Evolutionary conservation across 2,329 filamentous ascomycete species (phyloP).

Genomic region (Metarhizium anisopliae): DNA sequence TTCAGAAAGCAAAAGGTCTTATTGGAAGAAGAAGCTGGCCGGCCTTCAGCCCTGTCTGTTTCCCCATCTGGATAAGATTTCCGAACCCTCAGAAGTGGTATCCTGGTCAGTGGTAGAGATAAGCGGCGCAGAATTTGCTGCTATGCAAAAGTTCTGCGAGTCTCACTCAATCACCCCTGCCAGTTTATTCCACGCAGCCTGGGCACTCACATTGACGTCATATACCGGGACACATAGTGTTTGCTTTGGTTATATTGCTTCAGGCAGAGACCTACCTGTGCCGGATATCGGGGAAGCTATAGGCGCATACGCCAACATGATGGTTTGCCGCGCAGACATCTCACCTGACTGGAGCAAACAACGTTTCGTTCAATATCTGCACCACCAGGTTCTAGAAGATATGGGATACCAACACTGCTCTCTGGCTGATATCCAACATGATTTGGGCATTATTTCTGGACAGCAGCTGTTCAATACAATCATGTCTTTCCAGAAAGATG

Average conservation of each 20-base stretch:
- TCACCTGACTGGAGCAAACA: slow-evolving; percentile 10
- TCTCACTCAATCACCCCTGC: slow-evolving; percentile 35
- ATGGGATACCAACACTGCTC: slow-evolving; percentile 41
- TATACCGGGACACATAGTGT: slow-evolving; percentile 39
- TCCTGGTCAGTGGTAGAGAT: not conserved
- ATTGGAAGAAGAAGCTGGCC: slow-evolving; percentile 7
- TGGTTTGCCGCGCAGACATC: slow-evolving; percentile 38
- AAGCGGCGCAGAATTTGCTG: not conserved
- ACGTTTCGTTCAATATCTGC: slow-evolving; percentile 24
- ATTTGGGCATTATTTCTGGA: slow-evolving; percentile 13
- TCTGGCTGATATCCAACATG: slow-evolving; percentile 34
- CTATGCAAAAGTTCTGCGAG: slow-evolving; percentile 25
- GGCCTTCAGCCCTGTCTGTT: slow-evolving; percentile 8
- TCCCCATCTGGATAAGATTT: slow-evolving; percentile 1
- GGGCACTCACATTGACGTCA: slow-evolving; percentile 39
- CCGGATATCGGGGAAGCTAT: slow-evolving; percentile 37
- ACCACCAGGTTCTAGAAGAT: slow-evolving; percentile 34
- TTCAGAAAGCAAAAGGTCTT: slow-evolving; percentile 3
- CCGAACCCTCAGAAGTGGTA: not conserved
- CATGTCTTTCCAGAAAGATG: slow-evolving; percentile 20
- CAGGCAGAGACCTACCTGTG: slow-evolving; percentile 43
- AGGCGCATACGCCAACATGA: slow-evolving; percentile 46
- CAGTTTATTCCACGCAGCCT: slow-evolving; percentile 40
- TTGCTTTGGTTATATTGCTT: slow-evolving; percentile 44
- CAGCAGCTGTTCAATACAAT: slow-evolving; percentile 22